Conservation (phyloP, 2,329 filamentous ascomycete species). For the Aspergillus viridinutans region DNA sequence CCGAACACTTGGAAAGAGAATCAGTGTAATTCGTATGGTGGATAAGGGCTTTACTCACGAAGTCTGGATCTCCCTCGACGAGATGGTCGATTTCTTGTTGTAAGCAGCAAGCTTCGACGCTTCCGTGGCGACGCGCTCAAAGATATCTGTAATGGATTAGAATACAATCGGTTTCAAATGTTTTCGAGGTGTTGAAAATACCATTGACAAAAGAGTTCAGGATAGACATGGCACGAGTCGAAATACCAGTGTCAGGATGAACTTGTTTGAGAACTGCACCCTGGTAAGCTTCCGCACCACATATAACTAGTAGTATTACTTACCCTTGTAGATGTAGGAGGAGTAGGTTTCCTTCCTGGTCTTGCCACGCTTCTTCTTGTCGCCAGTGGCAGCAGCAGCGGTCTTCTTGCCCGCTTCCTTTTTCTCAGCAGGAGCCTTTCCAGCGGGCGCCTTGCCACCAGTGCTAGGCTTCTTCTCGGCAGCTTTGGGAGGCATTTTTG, state of each 20-base stretch:
- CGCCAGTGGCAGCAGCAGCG: slow-evolving; percentile 72
- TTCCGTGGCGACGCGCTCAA: slow-evolving; percentile 98
- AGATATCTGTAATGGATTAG: slow-evolving; percentile 67
- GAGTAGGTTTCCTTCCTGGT: slow-evolving; percentile 99
- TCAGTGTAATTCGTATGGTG: slow-evolving; percentile 21
- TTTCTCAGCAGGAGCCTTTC: slow-evolving; percentile 85
- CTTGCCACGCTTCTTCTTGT: slow-evolving; percentile 99
- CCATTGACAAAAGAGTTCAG: slow-evolving; percentile 99
- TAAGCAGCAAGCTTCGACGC: slow-evolving; percentile 98
- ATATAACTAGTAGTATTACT: slow-evolving; percentile 27
- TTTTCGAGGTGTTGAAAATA: slow-evolving; percentile 46
- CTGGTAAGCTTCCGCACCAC: slow-evolving; percentile 18
- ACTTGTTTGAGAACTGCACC: slow-evolving; percentile 94
- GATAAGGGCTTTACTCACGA: slow-evolving; percentile 53
- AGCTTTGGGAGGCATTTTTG: slow-evolving; percentile 94
- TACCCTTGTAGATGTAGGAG: slow-evolving; percentile 99
- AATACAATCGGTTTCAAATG: neutral
- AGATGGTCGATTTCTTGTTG: slow-evolving; percentile 99
- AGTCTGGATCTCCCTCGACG: slow-evolving; percentile 98
- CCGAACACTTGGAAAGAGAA: slow-evolving; percentile 58
- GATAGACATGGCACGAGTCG: slow-evolving; percentile 99
- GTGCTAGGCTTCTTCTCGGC: slow-evolving; percentile 95
- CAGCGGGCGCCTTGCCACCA: slow-evolving; percentile 85
- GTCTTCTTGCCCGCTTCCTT: slow-evolving; percentile 99
- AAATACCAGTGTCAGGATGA: slow-evolving; percentile 99